Evolutionary conservation across 768 basidiomycete species (phyloP), one percentile per base, ranked within the genome.

Genomic region (Coprinellus micaceus): DNA sequence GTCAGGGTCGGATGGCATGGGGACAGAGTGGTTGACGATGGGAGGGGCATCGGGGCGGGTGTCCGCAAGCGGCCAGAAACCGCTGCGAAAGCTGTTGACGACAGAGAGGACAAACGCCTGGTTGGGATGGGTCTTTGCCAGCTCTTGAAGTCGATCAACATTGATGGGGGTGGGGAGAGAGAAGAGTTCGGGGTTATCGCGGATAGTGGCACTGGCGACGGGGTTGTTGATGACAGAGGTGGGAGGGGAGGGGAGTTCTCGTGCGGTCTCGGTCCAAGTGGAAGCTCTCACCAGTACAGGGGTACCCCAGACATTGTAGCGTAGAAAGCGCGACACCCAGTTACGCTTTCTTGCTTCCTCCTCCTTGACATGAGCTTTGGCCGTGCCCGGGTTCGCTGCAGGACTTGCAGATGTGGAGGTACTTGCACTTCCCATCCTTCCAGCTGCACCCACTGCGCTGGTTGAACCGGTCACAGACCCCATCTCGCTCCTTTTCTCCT

Each of bases 1-100:
- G 13, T 33, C 37, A 2, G 24, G 40, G n/a, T 58, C 51, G 13
- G 15, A 1, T 1, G 47, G n/a, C 0, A 53, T 54, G 2, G 45
- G 50, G 7, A 52, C 36, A 0, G 58, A 53, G 19, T 55, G 36
- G 33, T 67, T 59, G 24, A 48, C 37, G 0, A 54, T 63, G 2
- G 3, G 24, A 21, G 62, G 63, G 36, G 54, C 58, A 12, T 45
- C 46, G 15, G 22, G 2, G 6, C 52, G 39, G 13, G 62, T 64
- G 24, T 66, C 30, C 1, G 66, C 67, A 36, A 50, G 68, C 1
- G 71, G 71, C 71, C 69, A 73, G 52, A 73, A 71, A 0, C 71
- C 69, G 13, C 69, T 54, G 0, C 63, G 28, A 0, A 73, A 52
- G 15, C 64, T 62, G 0, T 15, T 1, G 10, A 56, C 54, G 2